phyloP scores from a whole-genome alignment of 768 basidiomycete genomes.

The Astraeus odoratus region DNA sequence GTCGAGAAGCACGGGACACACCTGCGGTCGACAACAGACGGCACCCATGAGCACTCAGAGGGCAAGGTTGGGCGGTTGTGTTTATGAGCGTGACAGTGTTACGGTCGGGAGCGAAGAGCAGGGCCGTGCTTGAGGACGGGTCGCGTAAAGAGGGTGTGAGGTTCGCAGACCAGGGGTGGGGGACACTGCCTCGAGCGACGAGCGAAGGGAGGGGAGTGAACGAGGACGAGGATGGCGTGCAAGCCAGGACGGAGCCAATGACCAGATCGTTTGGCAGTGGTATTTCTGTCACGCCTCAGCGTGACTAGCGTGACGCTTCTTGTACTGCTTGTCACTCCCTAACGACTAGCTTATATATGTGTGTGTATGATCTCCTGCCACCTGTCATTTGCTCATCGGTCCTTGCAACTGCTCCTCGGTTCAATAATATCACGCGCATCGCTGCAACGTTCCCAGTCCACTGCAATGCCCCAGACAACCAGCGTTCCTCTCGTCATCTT shows the following conservation, averaged over 20 bases:
- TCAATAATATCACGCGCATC: background rate
- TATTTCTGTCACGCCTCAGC: background rate
- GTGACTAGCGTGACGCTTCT: background rate
- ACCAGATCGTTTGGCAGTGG: too few relatives aligned
- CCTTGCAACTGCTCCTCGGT: background rate
- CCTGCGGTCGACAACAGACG: slow-evolving; percentile 79
- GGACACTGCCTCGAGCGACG: background rate
- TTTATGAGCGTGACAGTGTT: background rate
- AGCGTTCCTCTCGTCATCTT: slow-evolving; percentile 71
- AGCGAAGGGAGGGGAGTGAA: background rate
- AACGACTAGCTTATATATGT: too few relatives aligned
- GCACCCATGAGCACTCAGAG: slow-evolving; percentile 51
- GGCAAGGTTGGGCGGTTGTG: background rate
- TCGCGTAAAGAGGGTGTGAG: too few relatives aligned
- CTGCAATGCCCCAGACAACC: slow-evolving; percentile 6
- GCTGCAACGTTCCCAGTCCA: background rate
- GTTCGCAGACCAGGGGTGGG: background rate
- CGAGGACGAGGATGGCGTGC: background rate
- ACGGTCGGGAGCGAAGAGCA: background rate
- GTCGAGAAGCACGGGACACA: slow-evolving; percentile 24
- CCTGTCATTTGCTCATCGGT: background rate
- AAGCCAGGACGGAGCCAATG: background rate
- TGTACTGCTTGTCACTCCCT: background rate
- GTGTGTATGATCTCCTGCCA: background rate
- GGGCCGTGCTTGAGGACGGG: background rate